These are phyloP conservation scores for Licmophora abbreviata DNA, from an alignment of 108 stramenopile species.

Conservation along the genomic window DNA sequence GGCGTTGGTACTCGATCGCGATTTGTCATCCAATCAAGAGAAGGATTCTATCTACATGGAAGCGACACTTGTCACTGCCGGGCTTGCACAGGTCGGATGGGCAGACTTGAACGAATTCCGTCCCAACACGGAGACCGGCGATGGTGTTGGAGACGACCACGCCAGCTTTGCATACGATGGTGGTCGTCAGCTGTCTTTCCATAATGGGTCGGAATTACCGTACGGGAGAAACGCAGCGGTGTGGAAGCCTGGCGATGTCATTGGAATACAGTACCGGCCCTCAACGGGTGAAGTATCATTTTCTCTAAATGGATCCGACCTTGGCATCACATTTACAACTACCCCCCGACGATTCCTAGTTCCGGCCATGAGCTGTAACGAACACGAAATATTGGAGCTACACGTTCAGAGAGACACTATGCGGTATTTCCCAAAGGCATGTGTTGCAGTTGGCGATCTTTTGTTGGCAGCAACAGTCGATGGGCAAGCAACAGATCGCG, in stretches of 20 bases:
- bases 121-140: slow-evolving; percentile 70
- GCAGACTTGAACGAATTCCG: slow-evolving; percentile 35
- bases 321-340: slow-evolving; percentile 48
- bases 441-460: slow-evolving; percentile 32
- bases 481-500: not conserved
- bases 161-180: slow-evolving; percentile 69
- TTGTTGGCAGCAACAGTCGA: slow-evolving; percentile 1
- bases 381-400: slow-evolving; percentile 57
- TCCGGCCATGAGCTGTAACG: slow-evolving; percentile 74
- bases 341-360: slow-evolving; percentile 11
- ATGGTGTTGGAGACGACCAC: slow-evolving; percentile 78
- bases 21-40: not conserved
- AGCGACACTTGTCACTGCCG: slow-evolving; percentile 58
- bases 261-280: slow-evolving; percentile 49
- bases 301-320: slow-evolving; percentile 56
- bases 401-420: slow-evolving; percentile 29
- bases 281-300: slow-evolving; percentile 41
- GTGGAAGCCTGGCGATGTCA: slow-evolving; percentile 62
- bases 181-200: slow-evolving; percentile 56
- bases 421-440: slow-evolving; percentile 22
- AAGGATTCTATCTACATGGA: slow-evolving; percentile 46
- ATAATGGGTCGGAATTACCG: slow-evolving; percentile 42
- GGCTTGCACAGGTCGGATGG: slow-evolving; percentile 81
- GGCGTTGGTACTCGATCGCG: slow-evolving; percentile 39
- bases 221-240: slow-evolving; percentile 21